Evolutionary conservation across 768 basidiomycete genomes (phyloP), one percentile per base, ranked within the genome.

Genomic region (Lactarius quietus): DNA sequence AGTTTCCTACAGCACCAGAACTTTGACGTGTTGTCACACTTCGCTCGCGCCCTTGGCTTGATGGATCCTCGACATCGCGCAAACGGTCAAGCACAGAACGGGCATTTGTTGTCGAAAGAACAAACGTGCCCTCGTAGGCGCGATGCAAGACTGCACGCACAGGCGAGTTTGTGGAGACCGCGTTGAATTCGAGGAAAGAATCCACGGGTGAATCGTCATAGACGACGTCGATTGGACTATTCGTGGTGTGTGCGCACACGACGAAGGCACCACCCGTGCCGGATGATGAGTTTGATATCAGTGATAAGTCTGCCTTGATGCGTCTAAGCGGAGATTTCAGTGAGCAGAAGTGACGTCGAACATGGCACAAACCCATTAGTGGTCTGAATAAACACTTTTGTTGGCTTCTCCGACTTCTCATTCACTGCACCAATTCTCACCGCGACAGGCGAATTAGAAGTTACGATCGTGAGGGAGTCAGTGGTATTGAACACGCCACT

Each of bases 61-160:
- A 70, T 28, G 80, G 77, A 57, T 78, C 77, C 58, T 74, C 75
- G 17, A 71, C 73, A 18, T 66, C 61, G 35, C 35, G 38, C 28
- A 31, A 58, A 38, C 23, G 53, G 54, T 72, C 48, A 17, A 81
- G 70, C 9, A 29, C 14, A 20, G 66, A 68, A 0, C 57, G 15
- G 18, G 72, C 69, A 65, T 75, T 64, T 31, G 74, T 57, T 1
- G 75, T 76, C 36, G 58, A 55, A 35, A 79, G 60, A n/a, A 63
- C 65, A 71, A 80, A 81, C 8, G 57, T 62, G 38, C 82, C 82
- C 63, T 83, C 82, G 64, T 75, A 83, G 2, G 78, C 76, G 29
- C 69, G 59, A 56, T 78, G 75, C 6, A 81, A 73, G 43, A 61
- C 56, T 1, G 76, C 70, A 18, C 67, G 60, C 12, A 75, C 72